phyloP scores from a whole-genome alignment of 805 yeast species.

The Ogataea philodendri region DNA sequence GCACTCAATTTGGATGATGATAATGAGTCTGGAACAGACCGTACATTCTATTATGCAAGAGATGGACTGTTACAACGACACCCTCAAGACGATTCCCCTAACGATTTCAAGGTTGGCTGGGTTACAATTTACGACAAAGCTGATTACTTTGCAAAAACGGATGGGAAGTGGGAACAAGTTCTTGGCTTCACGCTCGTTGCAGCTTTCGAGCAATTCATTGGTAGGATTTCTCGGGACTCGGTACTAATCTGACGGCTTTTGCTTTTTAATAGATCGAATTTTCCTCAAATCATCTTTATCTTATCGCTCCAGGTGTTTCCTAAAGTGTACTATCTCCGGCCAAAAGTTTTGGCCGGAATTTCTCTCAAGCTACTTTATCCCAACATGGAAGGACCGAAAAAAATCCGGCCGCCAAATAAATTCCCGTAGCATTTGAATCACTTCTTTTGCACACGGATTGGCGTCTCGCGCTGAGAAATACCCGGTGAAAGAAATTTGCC shows the following conservation, averaged over 20 bases:
- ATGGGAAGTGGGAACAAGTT: constrained; percentile 54
- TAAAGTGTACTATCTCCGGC: constrained; percentile 6
- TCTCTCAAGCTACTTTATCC: constrained; percentile 2
- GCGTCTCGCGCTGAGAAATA: constrained; percentile 5
- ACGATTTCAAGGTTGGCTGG: constrained; percentile 63
- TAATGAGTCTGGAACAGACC: constrained; percentile 10
- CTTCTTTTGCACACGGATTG: constrained; percentile 4
- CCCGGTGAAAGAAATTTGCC: constrained; percentile 11
- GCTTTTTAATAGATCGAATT: not conserved
- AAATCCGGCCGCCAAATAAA: constrained; percentile 2
- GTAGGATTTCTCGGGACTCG: constrained; percentile 21
- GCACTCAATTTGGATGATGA: constrained; percentile 18
- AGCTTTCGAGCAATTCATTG: constrained; percentile 40
- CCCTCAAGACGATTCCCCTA: constrained; percentile 61
- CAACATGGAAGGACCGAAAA: constrained; percentile 13
- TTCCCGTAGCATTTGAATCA: not conserved
- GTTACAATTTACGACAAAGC: constrained; percentile 55
- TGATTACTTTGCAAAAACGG: constrained; percentile 27
- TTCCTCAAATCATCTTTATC: constrained; percentile 1
- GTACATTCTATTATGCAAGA: constrained; percentile 42
- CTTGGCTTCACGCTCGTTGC: constrained; percentile 53
- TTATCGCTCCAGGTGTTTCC: constrained; percentile 7
- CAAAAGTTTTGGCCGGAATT: constrained; percentile 3
- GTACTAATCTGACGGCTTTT: not conserved
- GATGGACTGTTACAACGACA: constrained; percentile 52